phyloP scores from a whole-genome alignment of 1,284 basidiomycete genomes.

The Microstroma glucosiphilum region DNA sequence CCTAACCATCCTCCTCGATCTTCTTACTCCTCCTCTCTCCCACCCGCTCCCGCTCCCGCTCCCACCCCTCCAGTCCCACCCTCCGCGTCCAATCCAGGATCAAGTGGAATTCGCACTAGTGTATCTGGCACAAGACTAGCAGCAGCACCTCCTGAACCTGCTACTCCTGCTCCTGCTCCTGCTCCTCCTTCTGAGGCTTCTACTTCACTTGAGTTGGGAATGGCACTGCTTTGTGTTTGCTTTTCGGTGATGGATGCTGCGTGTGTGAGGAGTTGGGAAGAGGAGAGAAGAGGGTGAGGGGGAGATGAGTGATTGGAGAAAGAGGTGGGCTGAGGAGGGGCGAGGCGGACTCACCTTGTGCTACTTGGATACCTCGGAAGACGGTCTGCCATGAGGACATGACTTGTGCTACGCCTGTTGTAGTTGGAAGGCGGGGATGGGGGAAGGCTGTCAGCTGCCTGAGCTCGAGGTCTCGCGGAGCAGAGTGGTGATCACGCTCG shows the following conservation, averaged over 20 bases:
- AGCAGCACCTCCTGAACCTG: not conserved
- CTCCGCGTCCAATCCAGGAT: not conserved
- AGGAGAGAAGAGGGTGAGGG: not conserved
- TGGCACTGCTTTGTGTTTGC: too few relatives aligned
- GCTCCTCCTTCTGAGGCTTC: not conserved
- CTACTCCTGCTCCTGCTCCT: not conserved
- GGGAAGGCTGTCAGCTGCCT: not conserved
- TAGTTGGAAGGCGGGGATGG: not conserved
- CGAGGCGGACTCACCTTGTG: slow-evolving; percentile 4
- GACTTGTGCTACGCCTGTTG: not conserved
- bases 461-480: not conserved
- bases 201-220: not conserved
- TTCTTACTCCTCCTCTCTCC: not conserved
- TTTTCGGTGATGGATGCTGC: slow-evolving; percentile 1
- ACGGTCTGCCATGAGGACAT: slow-evolving; percentile 6
- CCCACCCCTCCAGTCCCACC: not conserved
- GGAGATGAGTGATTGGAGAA: not conserved
- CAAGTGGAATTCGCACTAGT: slow-evolving; percentile 1
- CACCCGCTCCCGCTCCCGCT: not conserved
- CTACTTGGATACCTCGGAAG: slow-evolving; percentile 6
- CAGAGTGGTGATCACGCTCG: not conserved
- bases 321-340: too few relatives aligned
- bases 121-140: not conserved
- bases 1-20: not conserved
- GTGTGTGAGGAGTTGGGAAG: not conserved